Percentiles rank a stretch among this genome's conserved stretches.
Conservation (phyloP, 352 stramenopile species). For the Hyaloperonospora arabidopsidis region DNA sequence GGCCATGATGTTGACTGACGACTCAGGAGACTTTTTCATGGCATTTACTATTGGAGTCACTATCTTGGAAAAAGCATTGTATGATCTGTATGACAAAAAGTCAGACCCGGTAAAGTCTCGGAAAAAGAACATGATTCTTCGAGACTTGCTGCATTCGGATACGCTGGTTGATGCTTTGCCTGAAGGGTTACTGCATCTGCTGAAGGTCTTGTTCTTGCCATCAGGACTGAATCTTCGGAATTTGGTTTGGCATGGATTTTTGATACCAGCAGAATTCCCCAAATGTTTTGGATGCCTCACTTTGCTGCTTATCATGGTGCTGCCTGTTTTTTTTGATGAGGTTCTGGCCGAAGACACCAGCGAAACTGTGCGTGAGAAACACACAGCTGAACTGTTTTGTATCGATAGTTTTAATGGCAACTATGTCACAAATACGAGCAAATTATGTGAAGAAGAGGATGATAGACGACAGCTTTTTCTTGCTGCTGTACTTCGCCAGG, state of each 20-base stretch:
- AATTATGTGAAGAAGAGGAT: neutral
- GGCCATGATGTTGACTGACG: conserved; percentile 14
- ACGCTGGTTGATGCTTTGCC: conserved; percentile 30
- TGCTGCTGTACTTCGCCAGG: conserved; percentile 8
- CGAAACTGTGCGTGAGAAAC: neutral
- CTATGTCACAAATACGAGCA: conserved; percentile 21
- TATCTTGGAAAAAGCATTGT: conserved; percentile 53
- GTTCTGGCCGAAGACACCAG: neutral
- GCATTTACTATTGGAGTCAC: conserved; percentile 48
- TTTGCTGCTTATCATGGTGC: conserved; percentile 34
- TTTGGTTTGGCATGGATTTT: conserved; percentile 65
- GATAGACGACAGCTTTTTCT: neutral
- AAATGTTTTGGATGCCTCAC: conserved; percentile 50
- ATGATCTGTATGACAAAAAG: conserved; percentile 32
- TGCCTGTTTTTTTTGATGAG: conserved; percentile 24
- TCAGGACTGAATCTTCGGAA: conserved; percentile 60
- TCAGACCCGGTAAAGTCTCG: neutral
- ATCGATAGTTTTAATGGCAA: conserved; percentile 16
- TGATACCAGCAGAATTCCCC: conserved; percentile 42
- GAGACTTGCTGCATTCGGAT: conserved; percentile 49
- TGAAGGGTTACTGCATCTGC: conserved; percentile 32
- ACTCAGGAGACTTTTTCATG: conserved; percentile 46
- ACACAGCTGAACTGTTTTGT: conserved; percentile 8
- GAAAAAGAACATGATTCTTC: conserved; percentile 61
- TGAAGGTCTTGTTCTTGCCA: conserved; percentile 51